Evolutionary conservation across 305 asterid species (phyloP).

Genomic region (Solanum hybrid): DNA sequence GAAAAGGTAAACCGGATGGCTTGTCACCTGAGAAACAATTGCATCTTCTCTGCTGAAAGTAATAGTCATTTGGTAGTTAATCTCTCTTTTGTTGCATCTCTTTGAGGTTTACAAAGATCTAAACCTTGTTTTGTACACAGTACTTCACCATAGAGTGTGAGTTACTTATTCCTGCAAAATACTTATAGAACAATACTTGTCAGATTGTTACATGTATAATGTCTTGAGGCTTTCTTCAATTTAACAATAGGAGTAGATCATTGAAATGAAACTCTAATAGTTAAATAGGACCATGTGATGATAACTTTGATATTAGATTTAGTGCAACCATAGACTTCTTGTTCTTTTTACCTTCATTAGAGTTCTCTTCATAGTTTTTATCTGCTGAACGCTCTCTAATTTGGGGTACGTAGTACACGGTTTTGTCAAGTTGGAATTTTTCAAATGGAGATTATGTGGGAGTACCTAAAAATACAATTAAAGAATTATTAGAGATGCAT

Average conservation of each 20-base stretch:
- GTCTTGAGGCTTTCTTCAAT: not conserved
- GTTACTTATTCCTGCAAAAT: not conserved
- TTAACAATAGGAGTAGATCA: not conserved
- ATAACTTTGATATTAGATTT: not conserved
- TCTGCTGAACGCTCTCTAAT: not conserved
- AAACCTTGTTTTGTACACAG: not conserved
- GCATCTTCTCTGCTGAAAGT: not conserved
- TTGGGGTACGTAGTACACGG: not conserved
- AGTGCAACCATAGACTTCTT: not conserved
- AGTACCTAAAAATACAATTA: not conserved
- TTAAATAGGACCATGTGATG: not conserved
- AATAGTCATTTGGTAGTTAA: not conserved
- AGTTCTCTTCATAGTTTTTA: not conserved
- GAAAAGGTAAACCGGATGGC: constrained; percentile 28
- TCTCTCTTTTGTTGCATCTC: not conserved
- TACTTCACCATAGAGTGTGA: not conserved
- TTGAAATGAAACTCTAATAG: not conserved
- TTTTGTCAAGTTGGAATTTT: not conserved
- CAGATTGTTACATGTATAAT: not conserved
- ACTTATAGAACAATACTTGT: not conserved
- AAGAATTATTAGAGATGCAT: not conserved
- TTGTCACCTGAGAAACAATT: not conserved
- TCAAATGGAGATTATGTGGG: not conserved
- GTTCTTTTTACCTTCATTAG: not conserved
- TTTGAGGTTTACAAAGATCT: not conserved